Base-by-base conservation (phyloP, 257 asterid species). In the Knoxia roxburghii region DNA sequence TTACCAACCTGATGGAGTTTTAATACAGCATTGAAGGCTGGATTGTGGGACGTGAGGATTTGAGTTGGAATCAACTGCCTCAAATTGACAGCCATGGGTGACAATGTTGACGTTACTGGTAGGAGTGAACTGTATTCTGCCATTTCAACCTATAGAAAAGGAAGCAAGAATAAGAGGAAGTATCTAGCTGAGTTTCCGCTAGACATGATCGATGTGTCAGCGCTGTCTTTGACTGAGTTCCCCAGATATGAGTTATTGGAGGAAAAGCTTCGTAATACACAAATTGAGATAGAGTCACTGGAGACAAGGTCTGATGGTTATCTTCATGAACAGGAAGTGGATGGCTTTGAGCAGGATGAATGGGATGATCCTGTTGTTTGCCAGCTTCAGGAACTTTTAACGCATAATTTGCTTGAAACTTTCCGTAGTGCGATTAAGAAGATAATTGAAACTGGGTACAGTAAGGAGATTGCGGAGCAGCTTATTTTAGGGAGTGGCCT, bases 101-200 rank as follows among this genome's bases (percentile, higher is more conserved):
- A 72, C 51, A 77, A 12, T 54, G 71, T 63, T 69, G 75, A 27
- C 41, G 68, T 2, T 71, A 83, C 63, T 64, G 74, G 69, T 41
- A 60, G 70, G 63, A 49, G 26, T 62, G 84, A 81, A 20, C 70
- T 70, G 33, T 55, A 55, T 13, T 48, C 74, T 3, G 39, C 75
- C 59, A 75, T 45, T 73, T 62, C 60, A 33, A 58, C 72, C 70
- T 70, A 33, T 41, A 84, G 74, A 64, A 81, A 83, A 63, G 87
- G 78, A 67, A 78, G 86, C 35, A 75, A 82, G 73, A 88, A 88
- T 66, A 91, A 91, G 74, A 75, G 95, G 82, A 91, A 85, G 65
- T 82, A 68, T 69, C 21, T 82, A 52, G 35, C 88, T 20, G 91
- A 86, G 58, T 54, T 67, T 61, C 72, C 87, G 0, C 33, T 68